These are phyloP conservation scores for Salisapilia sapeloensis DNA, from an alignment of 352 stramenopile species.

Conservation along the genomic window DNA sequence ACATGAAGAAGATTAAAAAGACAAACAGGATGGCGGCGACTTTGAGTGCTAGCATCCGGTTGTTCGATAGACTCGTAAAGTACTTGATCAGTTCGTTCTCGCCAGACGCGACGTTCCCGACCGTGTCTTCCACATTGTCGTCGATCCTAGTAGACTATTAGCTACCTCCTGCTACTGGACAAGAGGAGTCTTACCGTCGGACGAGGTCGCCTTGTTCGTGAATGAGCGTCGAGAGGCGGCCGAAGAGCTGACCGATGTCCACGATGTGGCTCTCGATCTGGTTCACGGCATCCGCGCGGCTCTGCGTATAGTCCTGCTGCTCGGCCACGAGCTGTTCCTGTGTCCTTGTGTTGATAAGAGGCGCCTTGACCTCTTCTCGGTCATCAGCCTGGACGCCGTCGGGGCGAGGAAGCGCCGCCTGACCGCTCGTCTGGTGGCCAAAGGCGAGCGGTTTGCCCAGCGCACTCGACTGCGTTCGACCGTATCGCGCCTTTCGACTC, in stretches of 20 bases:
- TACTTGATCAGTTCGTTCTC: constrained; percentile 78
- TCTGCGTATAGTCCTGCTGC: constrained; percentile 64
- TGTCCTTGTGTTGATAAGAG: constrained; percentile 53
- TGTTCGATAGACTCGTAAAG: constrained; percentile 73
- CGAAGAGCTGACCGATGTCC: constrained; percentile 72
- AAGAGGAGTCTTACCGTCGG: constrained; percentile 19
- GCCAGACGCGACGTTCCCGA: constrained; percentile 53
- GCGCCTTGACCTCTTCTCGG: constrained; percentile 21
- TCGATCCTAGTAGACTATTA: constrained; percentile 39
- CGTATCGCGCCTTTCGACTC: constrained; percentile 55
- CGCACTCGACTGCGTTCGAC: constrained; percentile 48
- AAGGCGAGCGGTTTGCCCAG: constrained; percentile 66
- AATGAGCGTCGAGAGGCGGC: constrained; percentile 59
- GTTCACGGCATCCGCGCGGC: constrained; percentile 54
- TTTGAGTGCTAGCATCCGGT: constrained; percentile 75
- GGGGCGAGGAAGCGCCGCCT: constrained; percentile 40
- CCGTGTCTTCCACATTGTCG: constrained; percentile 67
- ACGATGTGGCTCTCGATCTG: constrained; percentile 80
- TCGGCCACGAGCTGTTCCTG: constrained; percentile 61
- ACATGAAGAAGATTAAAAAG: constrained; percentile 82
- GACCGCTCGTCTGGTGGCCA: constrained; percentile 15
- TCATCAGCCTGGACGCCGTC: constrained; percentile 21
- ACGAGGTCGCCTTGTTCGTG: constrained; percentile 72
- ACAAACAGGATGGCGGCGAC: constrained; percentile 76
- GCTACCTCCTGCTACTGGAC: not conserved